Evolutionary conservation across 805 yeast species (phyloP), one percentile per base, ranked within the genome.

Genomic region (Hanseniaspora clermontiae): DNA sequence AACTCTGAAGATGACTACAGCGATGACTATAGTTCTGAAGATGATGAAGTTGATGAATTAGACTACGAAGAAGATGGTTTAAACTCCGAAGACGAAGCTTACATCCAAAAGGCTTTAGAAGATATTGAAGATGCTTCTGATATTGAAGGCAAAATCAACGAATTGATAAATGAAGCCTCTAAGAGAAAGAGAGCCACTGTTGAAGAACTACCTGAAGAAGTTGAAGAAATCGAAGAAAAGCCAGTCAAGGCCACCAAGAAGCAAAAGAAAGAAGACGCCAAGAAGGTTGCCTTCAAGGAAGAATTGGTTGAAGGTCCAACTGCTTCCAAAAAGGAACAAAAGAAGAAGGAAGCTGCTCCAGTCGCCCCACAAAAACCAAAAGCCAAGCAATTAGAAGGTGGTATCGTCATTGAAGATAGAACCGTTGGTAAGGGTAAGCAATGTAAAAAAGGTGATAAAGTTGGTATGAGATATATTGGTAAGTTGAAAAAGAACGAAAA

Each of bases 381-480:
- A 63, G 78, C 86, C 65, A 83, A 83, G 76, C 84, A 86, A 56
- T 78, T 93, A 62, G 84, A 86, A 68, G 97, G 97, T 65, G 97
- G 97, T 68, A 88, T 93, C 64, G 75, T 85, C 60, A 75, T 89
- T 67, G 98, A 93, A 78, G 98, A 93, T 77, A 84, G 95, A 73
- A 82, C 84, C 60, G 71, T 77, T 59, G 98, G 98, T 67, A 79
- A 81, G 59, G 99, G 98, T 60, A 82, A 87, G 65, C 76, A 77
- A 61, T 95, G 95, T 69, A 90, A 89, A 77, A 76, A 78, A 65
- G 95, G 96, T 60, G 79, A 86, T 75, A 87, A 80, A 70, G 95
- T 93, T 62, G 95, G 96, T 70, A 90, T 93, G 73, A 83, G 98
- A 77, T 93, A 93, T 81, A 86, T 93, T 64, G 98, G 98, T 70